phyloP scores from a whole-genome alignment of 176 grass and related monocot genomes.

The Cenchrus purpureus region DNA sequence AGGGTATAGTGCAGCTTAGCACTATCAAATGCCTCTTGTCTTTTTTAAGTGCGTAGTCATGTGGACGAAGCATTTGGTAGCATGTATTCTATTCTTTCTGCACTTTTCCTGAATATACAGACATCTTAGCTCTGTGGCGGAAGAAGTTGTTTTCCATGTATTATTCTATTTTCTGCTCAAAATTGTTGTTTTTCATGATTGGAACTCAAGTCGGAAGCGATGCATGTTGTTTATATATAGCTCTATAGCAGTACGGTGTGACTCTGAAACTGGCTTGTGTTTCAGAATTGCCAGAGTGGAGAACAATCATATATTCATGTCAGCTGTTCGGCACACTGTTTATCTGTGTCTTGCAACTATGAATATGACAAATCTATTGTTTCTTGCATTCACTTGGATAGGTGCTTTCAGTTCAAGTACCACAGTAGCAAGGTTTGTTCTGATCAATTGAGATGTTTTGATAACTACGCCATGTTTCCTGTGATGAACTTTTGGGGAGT shows the following conservation, averaged over 20 bases:
- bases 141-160: neutral
- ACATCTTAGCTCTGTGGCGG: neutral
- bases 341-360: conserved; percentile 61
- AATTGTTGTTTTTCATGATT: conserved; percentile 11
- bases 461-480: neutral
- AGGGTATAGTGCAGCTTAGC: neutral
- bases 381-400: conserved; percentile 68
- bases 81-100: conserved; percentile 5
- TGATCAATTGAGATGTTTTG: conserved; percentile 41
- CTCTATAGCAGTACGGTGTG: conserved; percentile 13
- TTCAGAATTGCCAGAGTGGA: conserved; percentile 57
- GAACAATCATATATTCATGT: conserved; percentile 59
- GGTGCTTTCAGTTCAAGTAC: conserved; percentile 58
- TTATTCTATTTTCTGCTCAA: conserved; percentile 19
- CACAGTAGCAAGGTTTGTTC: conserved; percentile 59
- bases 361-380: conserved; percentile 59
- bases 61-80: conserved; percentile 11
- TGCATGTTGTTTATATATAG: conserved; percentile 38
- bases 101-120: neutral
- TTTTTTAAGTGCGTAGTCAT: neutral
- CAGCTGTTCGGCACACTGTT: conserved; percentile 49
- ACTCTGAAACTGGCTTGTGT: conserved; percentile 49
- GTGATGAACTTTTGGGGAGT: conserved; percentile 8
- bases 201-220: conserved; percentile 26
- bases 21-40: neutral